Evolutionary conservation across 345 rosid genomes (phyloP).

Genomic region (Eucalyptus viminalis): DNA sequence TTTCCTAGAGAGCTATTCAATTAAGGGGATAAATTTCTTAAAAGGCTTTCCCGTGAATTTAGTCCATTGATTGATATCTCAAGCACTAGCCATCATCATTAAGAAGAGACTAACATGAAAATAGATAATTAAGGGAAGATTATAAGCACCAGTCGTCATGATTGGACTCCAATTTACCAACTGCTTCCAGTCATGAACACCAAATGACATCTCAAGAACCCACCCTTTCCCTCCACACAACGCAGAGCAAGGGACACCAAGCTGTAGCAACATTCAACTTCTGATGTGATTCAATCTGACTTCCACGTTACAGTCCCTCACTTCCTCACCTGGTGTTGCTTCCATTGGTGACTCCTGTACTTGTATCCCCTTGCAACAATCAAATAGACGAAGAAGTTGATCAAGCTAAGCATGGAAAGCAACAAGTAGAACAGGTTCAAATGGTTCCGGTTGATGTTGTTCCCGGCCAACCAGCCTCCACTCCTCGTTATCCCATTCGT

Average conservation of each 20-base stretch:
- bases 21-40: background rate
- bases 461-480: constrained; percentile 19
- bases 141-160: background rate
- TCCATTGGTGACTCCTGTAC: constrained; percentile 1
- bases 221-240: background rate
- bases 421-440: constrained; percentile 11
- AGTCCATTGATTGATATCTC: background rate
- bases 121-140: background rate
- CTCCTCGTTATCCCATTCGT: background rate
- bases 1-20: background rate
- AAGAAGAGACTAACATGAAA: background rate
- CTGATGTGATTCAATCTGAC: background rate
- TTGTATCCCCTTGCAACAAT: background rate
- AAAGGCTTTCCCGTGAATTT: background rate
- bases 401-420: constrained; percentile 4
- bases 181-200: background rate
- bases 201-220: background rate
- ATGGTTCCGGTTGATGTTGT: constrained; percentile 11
- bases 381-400: background rate
- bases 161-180: background rate
- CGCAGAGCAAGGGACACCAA: background rate
- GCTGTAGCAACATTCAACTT: background rate
- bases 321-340: background rate
- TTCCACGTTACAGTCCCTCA: background rate
- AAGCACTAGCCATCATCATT: background rate